These are phyloP conservation scores for Coemansia brasiliensis DNA, from an alignment of 192 early-diverging fungal species.

Conservation along the genomic window DNA sequence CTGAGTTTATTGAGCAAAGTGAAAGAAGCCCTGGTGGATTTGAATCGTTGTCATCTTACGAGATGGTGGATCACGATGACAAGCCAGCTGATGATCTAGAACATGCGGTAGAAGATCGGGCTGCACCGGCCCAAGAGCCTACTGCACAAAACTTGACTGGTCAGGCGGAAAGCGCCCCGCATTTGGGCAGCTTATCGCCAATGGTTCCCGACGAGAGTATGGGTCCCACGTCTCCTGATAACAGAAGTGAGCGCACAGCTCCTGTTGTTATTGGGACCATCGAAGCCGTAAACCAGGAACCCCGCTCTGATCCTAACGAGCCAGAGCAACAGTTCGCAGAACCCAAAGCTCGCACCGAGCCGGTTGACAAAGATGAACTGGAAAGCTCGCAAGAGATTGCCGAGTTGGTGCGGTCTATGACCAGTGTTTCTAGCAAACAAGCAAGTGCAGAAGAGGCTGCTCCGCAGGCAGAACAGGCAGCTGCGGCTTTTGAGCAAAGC, in stretches of 20 bases:
- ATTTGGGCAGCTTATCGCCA: slow-evolving; percentile 5
- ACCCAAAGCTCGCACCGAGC: slow-evolving; percentile 18
- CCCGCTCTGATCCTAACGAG: background rate
- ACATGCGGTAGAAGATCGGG: background rate
- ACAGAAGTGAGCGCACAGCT: slow-evolving; percentile 17
- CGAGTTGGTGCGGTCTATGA: slow-evolving; percentile 8
- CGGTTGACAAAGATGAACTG: background rate
- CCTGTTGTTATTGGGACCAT: slow-evolving; percentile 46
- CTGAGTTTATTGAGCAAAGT: slow-evolving; percentile 15
- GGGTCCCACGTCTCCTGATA: background rate
- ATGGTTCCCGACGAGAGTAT: slow-evolving; percentile 7
- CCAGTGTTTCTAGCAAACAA: background rate
- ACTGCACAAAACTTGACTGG: background rate
- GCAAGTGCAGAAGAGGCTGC: background rate
- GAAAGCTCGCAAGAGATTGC: slow-evolving; percentile 10
- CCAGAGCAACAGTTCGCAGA: slow-evolving; percentile 5
- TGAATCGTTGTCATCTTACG: slow-evolving; percentile 24
- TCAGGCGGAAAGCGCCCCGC: background rate
- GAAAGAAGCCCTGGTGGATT: slow-evolving; percentile 7
- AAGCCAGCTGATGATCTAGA: background rate
- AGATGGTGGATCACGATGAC: slow-evolving; percentile 13
- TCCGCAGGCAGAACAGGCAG: background rate
- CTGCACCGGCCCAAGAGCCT: slow-evolving; percentile 11
- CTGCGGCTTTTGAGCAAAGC: background rate
- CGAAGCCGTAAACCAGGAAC: slow-evolving; percentile 3